phyloP scores from a whole-genome alignment of 129 eudicot genomes.

The Flaveria linearis region DNA sequence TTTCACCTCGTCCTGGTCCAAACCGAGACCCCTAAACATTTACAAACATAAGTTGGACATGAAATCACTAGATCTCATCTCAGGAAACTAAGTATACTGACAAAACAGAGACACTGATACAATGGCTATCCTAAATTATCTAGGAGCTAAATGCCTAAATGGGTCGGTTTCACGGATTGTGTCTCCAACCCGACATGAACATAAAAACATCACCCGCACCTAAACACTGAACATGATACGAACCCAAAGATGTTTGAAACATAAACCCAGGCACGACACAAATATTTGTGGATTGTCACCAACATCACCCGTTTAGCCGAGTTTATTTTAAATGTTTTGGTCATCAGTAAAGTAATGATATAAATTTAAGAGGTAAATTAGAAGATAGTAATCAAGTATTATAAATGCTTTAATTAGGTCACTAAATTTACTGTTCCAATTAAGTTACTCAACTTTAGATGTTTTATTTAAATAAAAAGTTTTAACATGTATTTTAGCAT shows the following conservation, averaged over 20 bases:
- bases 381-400: no score
- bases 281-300: no score
- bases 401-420: no score
- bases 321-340: no score
- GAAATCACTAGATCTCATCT: neutral
- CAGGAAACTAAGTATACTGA: neutral
- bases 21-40: slow-evolving; percentile 40
- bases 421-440: no score
- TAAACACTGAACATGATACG: neutral
- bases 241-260: neutral
- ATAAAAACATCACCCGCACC: no score
- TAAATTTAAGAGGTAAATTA: no score
- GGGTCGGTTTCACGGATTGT: neutral
- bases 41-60: neutral
- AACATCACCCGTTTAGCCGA: no score
- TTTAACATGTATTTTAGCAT: no score
- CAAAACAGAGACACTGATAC: neutral
- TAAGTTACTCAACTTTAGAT: no score
- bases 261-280: neutral
- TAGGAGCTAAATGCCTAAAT: neutral
- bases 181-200: no score
- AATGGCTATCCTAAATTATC: neutral
- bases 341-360: accelerated
- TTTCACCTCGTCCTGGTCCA: slow-evolving; percentile 34
- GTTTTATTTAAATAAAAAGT: no score